These are phyloP conservation scores for Hypoxylon sp. DNA, from an alignment of 2,329 filamentous ascomycete species.

Conservation along the genomic window DNA sequence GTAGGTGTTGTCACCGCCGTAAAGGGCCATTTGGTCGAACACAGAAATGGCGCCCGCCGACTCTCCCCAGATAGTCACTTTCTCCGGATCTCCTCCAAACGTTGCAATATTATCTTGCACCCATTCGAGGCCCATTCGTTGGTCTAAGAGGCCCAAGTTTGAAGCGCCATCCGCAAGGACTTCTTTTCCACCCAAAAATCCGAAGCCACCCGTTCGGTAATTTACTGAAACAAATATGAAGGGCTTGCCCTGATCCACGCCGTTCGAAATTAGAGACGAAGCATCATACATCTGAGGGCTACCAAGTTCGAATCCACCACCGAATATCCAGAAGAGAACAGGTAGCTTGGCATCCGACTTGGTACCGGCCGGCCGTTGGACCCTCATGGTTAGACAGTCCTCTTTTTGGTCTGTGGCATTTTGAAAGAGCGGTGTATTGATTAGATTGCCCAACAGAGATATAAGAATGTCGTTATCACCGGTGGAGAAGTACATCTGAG, in stretches of 20 bases:
- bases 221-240: constrained; percentile 84
- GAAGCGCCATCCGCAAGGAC: constrained; percentile 75
- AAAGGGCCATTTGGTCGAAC: constrained; percentile 81
- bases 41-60: constrained; percentile 80
- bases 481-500: constrained; percentile 76
- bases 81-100: constrained; percentile 84
- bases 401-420: constrained; percentile 68
- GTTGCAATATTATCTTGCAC: constrained; percentile 81
- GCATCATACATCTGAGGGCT: constrained; percentile 66
- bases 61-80: constrained; percentile 86
- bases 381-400: constrained; percentile 74
- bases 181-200: constrained; percentile 79
- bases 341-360: constrained; percentile 70
- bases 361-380: constrained; percentile 72
- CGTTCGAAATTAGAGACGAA: constrained; percentile 61
- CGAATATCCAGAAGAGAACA: constrained; percentile 80
- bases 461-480: constrained; percentile 56
- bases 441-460: constrained; percentile 63
- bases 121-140: constrained; percentile 81
- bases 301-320: constrained; percentile 73
- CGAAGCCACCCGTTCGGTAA: constrained; percentile 82
- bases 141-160: constrained; percentile 81
- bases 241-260: constrained; percentile 67
- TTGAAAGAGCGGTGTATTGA: constrained; percentile 72
- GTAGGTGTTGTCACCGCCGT: constrained; percentile 79